A percentile compares a stretch with the other conserved stretches of the same genome.
Evolutionary conservation across 805 yeast genomes (phyloP).

Genomic region (Metschnikowia picachoensis): DNA sequence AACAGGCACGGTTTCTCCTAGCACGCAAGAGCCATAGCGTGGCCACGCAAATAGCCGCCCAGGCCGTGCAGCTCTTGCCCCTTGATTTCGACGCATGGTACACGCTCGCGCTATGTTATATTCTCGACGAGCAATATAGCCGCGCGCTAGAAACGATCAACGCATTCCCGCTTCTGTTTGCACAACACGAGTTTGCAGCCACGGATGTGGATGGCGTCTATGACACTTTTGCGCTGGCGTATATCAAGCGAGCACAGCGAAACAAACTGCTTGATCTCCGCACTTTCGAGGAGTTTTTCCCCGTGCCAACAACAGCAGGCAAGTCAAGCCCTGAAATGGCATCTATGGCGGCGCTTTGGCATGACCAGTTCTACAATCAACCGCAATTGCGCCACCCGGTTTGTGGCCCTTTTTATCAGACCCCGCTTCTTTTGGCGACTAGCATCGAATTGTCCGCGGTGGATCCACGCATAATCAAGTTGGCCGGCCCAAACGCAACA

Average conservation of each 20-base stretch:
- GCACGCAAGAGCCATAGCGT: slow-evolving; percentile 48
- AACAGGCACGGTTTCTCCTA: slow-evolving; percentile 63
- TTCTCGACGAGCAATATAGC: slow-evolving; percentile 49
- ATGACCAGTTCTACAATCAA: slow-evolving; percentile 25
- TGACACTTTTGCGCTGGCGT: slow-evolving; percentile 12
- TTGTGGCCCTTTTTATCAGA: slow-evolving; percentile 33
- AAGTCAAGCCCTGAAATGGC: slow-evolving; percentile 18
- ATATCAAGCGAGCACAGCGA: slow-evolving; percentile 6
- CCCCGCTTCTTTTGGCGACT: slow-evolving; percentile 33
- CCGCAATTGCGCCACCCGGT: slow-evolving; percentile 34
- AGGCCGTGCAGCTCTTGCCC: slow-evolving; percentile 66
- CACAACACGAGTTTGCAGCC: background rate
- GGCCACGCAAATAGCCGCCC: slow-evolving; percentile 57
- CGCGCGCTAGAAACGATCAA: slow-evolving; percentile 67
- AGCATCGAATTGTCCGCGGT: slow-evolving; percentile 35
- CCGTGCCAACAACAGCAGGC: slow-evolving; percentile 10
- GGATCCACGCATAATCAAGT: slow-evolving; percentile 26
- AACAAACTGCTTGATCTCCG: slow-evolving; percentile 10
- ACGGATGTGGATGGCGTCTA: slow-evolving; percentile 10
- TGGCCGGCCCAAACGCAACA: slow-evolving; percentile 26
- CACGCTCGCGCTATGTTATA: slow-evolving; percentile 55
- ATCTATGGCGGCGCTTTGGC: slow-evolving; percentile 33
- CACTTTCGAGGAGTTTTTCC: slow-evolving; percentile 15
- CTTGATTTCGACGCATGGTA: slow-evolving; percentile 76
- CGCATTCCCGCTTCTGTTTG: slow-evolving; percentile 58